Conservation (phyloP, 1,139 yeast genomes). For the Debaryomyces coudertii region DNA sequence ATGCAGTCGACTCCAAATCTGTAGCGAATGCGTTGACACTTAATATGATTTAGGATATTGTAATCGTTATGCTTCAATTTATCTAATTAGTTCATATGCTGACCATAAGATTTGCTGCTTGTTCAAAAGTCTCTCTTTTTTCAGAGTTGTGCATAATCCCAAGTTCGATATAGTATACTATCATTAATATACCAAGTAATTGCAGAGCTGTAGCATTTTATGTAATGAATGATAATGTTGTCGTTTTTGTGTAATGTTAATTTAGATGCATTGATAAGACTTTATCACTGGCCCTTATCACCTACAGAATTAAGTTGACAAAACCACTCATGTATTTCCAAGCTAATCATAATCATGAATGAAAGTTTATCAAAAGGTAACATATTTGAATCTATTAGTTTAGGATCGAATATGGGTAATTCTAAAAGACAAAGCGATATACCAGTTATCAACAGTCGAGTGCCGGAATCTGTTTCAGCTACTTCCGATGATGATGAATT, state of each 20-base stretch:
- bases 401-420: slow-evolving; percentile 18
- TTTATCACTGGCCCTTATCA: not conserved
- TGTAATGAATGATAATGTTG: not conserved
- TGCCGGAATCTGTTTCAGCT: slow-evolving; percentile 21
- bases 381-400: slow-evolving; percentile 29
- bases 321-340: not conserved
- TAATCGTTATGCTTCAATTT: not conserved
- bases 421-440: not conserved
- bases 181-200: not conserved
- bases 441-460: slow-evolving; percentile 7
- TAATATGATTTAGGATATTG: slow-evolving; percentile 34
- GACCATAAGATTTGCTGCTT: too few relatives aligned
- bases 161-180: not conserved
- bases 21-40: slow-evolving; percentile 64
- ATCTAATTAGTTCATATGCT: too few relatives aligned
- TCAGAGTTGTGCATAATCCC: not conserved
- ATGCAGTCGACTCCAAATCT: slow-evolving; percentile 68
- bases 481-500: slow-evolving; percentile 32
- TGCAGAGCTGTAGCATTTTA: not conserved
- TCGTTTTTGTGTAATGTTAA: not conserved
- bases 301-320: not conserved
- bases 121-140: not conserved
- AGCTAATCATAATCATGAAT: not conserved
- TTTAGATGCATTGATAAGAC: not conserved
- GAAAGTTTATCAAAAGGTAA: slow-evolving; percentile 10